Percentiles rank a stretch among this genome's conserved stretches.
Evolutionary conservation across 768 basidiomycete species (phyloP).

Genomic region (Leccinum olivaceopallidum): DNA sequence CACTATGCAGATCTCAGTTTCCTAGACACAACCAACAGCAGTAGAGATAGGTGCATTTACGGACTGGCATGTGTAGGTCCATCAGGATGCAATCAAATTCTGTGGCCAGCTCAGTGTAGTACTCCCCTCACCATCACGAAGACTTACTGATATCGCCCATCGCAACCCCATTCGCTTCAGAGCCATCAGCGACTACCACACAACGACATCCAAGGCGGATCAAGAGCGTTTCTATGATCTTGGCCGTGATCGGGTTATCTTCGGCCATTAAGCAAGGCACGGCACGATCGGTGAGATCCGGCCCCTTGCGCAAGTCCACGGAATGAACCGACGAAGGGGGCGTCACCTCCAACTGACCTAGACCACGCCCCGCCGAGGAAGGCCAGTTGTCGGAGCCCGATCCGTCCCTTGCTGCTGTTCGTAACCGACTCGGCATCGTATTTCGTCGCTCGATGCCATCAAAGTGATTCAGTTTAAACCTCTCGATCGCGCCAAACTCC

Average conservation of each 20-base stretch:
- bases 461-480: constrained; percentile 82
- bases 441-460: constrained; percentile 76
- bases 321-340: constrained; percentile 84
- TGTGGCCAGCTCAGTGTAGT: neutral
- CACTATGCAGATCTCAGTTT: constrained; percentile 44
- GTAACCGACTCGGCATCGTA: constrained; percentile 84
- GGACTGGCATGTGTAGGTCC: no score
- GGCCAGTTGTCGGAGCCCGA: constrained; percentile 76
- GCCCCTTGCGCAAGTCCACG: constrained; percentile 72
- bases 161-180: constrained; percentile 94
- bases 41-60: neutral
- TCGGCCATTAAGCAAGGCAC: constrained; percentile 94
- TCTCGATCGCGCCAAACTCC: constrained; percentile 83
- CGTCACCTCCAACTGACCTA: constrained; percentile 58
- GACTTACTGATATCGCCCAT: constrained; percentile 96
- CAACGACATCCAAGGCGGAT: constrained; percentile 94
- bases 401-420: constrained; percentile 76
- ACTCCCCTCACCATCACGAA: neutral
- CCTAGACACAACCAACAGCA: constrained; percentile 5
- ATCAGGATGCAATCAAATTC: no score
- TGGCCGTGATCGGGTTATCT: constrained; percentile 97
- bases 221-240: constrained; percentile 94
- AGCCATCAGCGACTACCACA: constrained; percentile 95
- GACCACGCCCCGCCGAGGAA: constrained; percentile 53
- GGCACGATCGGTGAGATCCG: constrained; percentile 81